Conservation (phyloP, 495 filamentous ascomycete genomes). For the Hyaloscypha hepaticicola region DNA sequence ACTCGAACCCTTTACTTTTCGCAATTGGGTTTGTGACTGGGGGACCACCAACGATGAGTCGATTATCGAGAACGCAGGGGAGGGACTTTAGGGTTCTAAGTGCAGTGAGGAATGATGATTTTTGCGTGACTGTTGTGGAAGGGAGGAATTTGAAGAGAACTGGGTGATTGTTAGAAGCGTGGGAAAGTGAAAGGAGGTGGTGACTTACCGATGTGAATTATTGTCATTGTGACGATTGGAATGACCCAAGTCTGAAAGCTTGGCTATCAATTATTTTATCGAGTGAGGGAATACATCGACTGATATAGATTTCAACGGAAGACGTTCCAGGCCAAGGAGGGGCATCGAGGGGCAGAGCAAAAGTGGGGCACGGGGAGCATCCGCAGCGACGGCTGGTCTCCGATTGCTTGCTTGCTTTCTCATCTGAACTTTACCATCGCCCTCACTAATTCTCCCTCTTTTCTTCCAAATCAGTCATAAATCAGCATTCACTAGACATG, state of each 20-base stretch:
- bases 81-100: conserved; percentile 44
- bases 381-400: neutral
- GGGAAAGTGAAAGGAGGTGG: no score
- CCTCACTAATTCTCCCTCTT: neutral
- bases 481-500: neutral
- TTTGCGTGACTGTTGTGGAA: conserved; percentile 36
- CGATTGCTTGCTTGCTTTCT: neutral
- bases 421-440: neutral
- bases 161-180: conserved; percentile 14
- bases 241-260: neutral
- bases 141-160: conserved; percentile 48
- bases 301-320: neutral
- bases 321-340: neutral
- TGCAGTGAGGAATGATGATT: conserved; percentile 41
- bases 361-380: neutral
- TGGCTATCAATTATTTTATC: neutral
- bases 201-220: conserved; percentile 6
- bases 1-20: conserved; percentile 48
- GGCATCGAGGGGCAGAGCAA: neutral
- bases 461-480: neutral
- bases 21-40: conserved; percentile 46
- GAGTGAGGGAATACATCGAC: neutral
- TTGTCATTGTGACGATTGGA: conserved; percentile 3
- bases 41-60: conserved; percentile 46
- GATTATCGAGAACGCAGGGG: conserved; percentile 40